Base-by-base conservation (phyloP, 2,329 filamentous ascomycete species). In the Aaosphaeria pasadenensis region DNA sequence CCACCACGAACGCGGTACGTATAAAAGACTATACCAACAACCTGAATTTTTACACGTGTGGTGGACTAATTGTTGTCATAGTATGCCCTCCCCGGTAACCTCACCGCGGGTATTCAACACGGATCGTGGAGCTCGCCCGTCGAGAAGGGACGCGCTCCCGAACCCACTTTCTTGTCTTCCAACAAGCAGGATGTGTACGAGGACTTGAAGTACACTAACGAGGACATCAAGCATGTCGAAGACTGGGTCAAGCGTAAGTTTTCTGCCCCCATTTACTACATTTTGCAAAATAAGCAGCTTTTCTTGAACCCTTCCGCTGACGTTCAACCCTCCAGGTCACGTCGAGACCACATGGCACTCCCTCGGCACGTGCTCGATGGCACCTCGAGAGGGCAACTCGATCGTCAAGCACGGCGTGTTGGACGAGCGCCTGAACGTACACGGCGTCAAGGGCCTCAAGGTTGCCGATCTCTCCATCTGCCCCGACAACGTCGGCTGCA, bases 341-440 rank as follows among this genome's bases (percentile, higher is more conserved):
- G 84, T 87, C 43, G 87, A 90, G 72, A 89, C 84, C 43, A 90
- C 87, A 35, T 88, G 86, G 86, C 86, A 89, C 74, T 71, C 72
- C 13, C 74, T 83, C 5, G 78, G 80, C 36, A 90, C 87, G 1
- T 89, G 86, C 73, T 88, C 84, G 45, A 91, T 91, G 86, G 87
- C 86, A 0, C 88, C 88, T 4, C 79, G 73, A 51, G 81, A 89
- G 61, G 88, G 88, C 50, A 91, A 90, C 74, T 85, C 81, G 60
- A 88, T 91, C 61, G 87, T 91, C 67, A 88, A 87, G 74, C 86
- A 90, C 60, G 87, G 87, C 50, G 87, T 91, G 0, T 72, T 91
- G 35, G 87, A 91, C 63, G 86, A 89, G 70, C 81, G 87, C 50
- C 78, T 91, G 47, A 90, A 89, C 57, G 87, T 91, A 3, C 85